phyloP scores from a whole-genome alignment of 164 flowering plant genomes.

The Warburgia ugandensis region DNA sequence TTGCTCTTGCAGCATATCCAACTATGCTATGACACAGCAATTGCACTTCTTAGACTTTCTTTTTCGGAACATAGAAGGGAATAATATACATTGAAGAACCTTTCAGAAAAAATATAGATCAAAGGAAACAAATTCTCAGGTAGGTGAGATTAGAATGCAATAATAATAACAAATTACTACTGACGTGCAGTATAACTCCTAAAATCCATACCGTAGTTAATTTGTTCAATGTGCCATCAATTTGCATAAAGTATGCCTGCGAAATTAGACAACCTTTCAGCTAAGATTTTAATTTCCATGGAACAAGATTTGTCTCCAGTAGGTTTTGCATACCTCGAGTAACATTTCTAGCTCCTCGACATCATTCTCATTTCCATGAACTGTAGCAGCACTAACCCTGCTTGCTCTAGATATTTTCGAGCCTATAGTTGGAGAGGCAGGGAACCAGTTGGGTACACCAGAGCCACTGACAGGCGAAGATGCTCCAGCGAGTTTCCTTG shows the following conservation, averaged over 20 bases:
- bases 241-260: conserved; percentile 98
- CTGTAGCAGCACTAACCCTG: conserved; percentile 58
- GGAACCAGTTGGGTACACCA: conserved; percentile 56
- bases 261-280: conserved; percentile 15
- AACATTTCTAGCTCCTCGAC: conserved; percentile 97
- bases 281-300: conserved; percentile 5
- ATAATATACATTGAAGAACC: no score
- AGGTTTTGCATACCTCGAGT: conserved; percentile 56
- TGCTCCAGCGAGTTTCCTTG: conserved; percentile 62
- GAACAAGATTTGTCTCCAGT: not conserved
- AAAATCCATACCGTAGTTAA: conserved; percentile 72
- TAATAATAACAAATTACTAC: not conserved
- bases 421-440: conserved; percentile 64
- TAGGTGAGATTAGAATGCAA: no score
- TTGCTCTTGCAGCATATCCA: no score
- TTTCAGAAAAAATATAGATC: no score
- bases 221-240: conserved; percentile 90
- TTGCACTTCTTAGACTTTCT: no score
- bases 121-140: no score
- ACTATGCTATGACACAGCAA: no score
- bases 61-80: no score
- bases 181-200: not conserved
- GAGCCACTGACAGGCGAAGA: conserved; percentile 63
- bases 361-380: conserved; percentile 82
- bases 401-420: conserved; percentile 83